Evolutionary conservation across 306 rosid genomes (phyloP), one percentile per base, ranked within the genome.

Genomic region (Gynostemma pentaphyllum): DNA sequence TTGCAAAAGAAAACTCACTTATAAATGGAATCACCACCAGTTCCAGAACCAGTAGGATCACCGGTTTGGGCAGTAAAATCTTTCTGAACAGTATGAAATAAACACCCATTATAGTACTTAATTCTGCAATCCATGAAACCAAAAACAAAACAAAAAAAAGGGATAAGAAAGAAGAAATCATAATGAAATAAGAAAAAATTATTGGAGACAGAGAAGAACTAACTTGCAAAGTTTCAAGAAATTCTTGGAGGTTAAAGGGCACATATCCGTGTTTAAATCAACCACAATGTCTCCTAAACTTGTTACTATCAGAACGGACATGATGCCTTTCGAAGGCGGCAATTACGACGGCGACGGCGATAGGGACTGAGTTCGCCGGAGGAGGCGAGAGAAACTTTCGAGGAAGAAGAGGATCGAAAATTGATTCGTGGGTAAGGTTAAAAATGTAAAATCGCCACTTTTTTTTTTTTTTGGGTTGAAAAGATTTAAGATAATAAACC

Each of bases 61-160:
- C 95, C 96, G 18, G 96, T 81, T 66, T 88, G 99, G n/a, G 99
- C 95, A 7, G 90, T 92, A 68, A 88, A 92, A 72, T 92, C 95
- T 82, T 86, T 92, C 72, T 88, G 99, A 61, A 88, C 76, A 5
- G 77, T 79, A 79, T 92, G 96, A 81, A 92, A 88, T 10, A 92
- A 70, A 66, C 90, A 86, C 10, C 96, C 98, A 65, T 88, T 86
- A 41, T 88, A 92, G 70, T 84, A 88, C 74, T 91, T 91, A 34
- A 83, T 76, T 81, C 97, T 90, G 82, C 56, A 65, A 54, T 55
- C 45, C 64, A 36, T 34, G 70, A 64, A 24, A 13, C n/a, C n/a
- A n/a, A n/a, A n/a, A n/a, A n/a, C n/a, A n/a, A n/a, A n/a, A n/a
- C n/a, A n/a, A 15, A 61, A 81, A 62, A 12, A 21, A n/a, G 65